Base-by-base conservation (phyloP, 176 grass and related monocot genomes). In the Otatea glauca region DNA sequence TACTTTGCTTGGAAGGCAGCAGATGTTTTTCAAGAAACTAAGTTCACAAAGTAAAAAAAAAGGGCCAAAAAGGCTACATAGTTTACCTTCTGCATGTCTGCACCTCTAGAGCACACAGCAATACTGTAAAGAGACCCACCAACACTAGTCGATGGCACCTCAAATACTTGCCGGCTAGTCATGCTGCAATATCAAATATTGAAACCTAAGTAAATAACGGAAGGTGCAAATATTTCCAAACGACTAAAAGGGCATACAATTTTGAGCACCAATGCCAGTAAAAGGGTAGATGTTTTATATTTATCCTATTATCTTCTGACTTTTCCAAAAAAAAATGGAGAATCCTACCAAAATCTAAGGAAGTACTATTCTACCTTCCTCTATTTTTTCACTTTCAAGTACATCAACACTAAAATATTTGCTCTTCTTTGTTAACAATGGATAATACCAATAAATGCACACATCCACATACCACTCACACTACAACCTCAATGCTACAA, bases 81-180 rank as follows among this genome's bases (percentile, higher is more conserved):
- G 18, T 32, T 85, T 90, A 93, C 96, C 96, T 95, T 98, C 42
- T 92, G 89, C 47, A 87, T 84, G 55, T 98, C 96, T 78, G 78
- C 45, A 72, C 93, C 93, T 80, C 96, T 98, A 78, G 88, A 89
- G 68, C 91, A 90, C 77, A 98, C 81, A 11, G 89, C 91, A 88
- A 98, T 86, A 94, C 89, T 85, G 89, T 89, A 92, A 59, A 85
- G 74, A 84, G 91, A 98, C 5, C 96, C 96, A 7, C 89, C 96
- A 86, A 95, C 85, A 91, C 86, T 94, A 45, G 65, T 45, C 61
- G 91, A 54, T 77, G 93, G 93, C 68, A 98, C 86, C 82, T 95
- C 91, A 86, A 98, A 79, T 86, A 95, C 88, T 67, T 98, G 91
- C 39, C 89, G 91, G 67, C 89, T 90, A 89, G 86, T 83, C 89